These are phyloP conservation scores for Boletus huronensis DNA, from an alignment of 768 basidiomycete genomes.

Conservation along the genomic window DNA sequence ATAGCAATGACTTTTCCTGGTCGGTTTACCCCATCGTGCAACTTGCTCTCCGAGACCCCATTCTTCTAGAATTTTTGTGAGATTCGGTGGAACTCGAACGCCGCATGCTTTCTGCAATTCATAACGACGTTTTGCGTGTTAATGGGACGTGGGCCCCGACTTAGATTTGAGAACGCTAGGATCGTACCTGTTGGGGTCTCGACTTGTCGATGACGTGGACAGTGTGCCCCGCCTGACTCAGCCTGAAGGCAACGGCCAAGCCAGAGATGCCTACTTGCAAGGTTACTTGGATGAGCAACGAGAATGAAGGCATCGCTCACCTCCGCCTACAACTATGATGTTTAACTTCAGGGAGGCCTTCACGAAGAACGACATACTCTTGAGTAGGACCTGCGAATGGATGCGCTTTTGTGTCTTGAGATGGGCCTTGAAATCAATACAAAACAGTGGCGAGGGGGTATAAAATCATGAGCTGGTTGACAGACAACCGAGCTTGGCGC, in stretches of 20 bases:
- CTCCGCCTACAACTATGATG: conserved; percentile 19
- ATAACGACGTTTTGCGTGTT: not conserved
- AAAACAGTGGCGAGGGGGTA: not conserved
- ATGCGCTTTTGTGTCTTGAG: not conserved
- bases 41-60: conserved; percentile 50
- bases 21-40: conserved; percentile 27
- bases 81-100: conserved; percentile 50
- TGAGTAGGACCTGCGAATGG: not conserved
- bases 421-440: not conserved
- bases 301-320: conserved; percentile 1
- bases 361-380: conserved; percentile 3
- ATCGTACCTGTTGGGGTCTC: conserved; percentile 36
- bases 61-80: conserved; percentile 49
- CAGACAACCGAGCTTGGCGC: not conserved
- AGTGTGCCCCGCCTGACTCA: conserved; percentile 50
- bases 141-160: not conserved
- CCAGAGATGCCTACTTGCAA: conserved; percentile 40
- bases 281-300: not conserved
- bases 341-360: conserved; percentile 14
- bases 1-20: conserved; percentile 12
- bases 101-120: conserved; percentile 33
- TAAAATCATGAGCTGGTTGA: not conserved
- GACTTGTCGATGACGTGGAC: conserved; percentile 53
- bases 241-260: conserved; percentile 50
- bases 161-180: not conserved